These are phyloP conservation scores for Solanum pinnatisectum DNA, from an alignment of 257 asterid genomes.

Conservation along the genomic window DNA sequence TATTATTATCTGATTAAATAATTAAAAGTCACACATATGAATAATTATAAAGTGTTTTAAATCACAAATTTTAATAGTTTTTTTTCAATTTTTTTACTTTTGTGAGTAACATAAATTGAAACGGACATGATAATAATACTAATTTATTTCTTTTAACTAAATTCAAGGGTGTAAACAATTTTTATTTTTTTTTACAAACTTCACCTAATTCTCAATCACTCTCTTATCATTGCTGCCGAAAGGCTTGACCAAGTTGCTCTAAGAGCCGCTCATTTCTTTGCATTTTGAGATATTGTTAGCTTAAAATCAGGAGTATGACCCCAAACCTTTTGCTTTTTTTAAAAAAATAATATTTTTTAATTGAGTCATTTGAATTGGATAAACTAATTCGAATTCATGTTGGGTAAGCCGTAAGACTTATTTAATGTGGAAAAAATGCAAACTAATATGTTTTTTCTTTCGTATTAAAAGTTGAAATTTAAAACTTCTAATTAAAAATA, in stretches of 20 bases:
- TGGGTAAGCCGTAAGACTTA: not conserved
- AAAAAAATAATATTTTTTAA: no score
- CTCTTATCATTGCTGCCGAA: constrained; percentile 23
- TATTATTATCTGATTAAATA: not conserved
- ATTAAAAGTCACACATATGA: not conserved
- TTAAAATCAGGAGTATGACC: not conserved
- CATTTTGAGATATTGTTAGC: not conserved
- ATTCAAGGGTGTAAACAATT: not conserved
- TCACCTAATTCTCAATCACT: constrained; percentile 20
- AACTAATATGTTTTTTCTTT: no score
- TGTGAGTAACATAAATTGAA: not conserved
- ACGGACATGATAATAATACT: not conserved
- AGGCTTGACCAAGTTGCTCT: constrained; percentile 7
- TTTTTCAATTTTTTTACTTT: no score
- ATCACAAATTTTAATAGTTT: no score
- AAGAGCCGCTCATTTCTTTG: not conserved
- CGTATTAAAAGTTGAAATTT: fast-evolving
- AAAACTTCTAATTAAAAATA: not conserved
- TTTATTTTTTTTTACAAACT: not conserved
- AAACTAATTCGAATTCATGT: no score
- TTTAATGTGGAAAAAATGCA: no score
- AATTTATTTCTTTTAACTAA: not conserved
- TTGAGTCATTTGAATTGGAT: no score
- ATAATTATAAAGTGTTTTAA: not conserved
- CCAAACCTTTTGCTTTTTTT: not conserved